Conservation (phyloP, 2,329 filamentous ascomycete genomes). For the Microdochium bolleyi region DNA sequence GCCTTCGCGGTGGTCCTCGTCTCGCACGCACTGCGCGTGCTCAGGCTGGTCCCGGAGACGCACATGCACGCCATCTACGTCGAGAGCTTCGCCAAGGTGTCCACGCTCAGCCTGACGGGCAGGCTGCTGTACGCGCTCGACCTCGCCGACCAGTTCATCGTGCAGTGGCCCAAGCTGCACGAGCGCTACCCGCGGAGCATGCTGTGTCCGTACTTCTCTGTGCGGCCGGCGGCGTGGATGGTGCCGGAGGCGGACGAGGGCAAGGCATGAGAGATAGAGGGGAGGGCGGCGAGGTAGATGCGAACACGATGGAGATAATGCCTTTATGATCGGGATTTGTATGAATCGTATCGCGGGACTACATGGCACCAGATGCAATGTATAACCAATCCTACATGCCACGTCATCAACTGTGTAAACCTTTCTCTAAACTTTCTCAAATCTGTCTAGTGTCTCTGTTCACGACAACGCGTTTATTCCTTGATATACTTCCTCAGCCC, state of each 20-base stretch:
- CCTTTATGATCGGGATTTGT: no score
- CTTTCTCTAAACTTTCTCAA: no score
- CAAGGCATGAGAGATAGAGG: background rate
- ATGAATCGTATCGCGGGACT: no score
- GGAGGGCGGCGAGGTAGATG: background rate
- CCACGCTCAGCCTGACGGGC: conserved; percentile 75
- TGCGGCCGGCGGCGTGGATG: background rate
- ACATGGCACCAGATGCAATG: no score
- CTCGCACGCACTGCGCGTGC: conserved; percentile 38
- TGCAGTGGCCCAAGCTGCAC: conserved; percentile 65
- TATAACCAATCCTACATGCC: no score
- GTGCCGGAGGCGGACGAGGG: background rate
- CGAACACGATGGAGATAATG: background rate
- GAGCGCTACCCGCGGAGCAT: background rate
- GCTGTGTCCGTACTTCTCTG: background rate
- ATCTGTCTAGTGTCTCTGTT: no score
- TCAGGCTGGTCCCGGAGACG: conserved; percentile 33
- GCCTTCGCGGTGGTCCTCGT: conserved; percentile 64
- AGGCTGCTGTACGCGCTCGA: conserved; percentile 56
- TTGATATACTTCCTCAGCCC: conserved; percentile 65
- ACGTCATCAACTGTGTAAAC: no score
- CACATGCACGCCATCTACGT: conserved; percentile 74
- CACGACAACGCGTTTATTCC: conserved; percentile 8
- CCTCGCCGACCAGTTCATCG: conserved; percentile 70
- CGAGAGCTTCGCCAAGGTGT: conserved; percentile 87